Evolutionary conservation across 306 rosid genomes (phyloP), one percentile per base, ranked within the genome.

Genomic region (Acacia confusa): DNA sequence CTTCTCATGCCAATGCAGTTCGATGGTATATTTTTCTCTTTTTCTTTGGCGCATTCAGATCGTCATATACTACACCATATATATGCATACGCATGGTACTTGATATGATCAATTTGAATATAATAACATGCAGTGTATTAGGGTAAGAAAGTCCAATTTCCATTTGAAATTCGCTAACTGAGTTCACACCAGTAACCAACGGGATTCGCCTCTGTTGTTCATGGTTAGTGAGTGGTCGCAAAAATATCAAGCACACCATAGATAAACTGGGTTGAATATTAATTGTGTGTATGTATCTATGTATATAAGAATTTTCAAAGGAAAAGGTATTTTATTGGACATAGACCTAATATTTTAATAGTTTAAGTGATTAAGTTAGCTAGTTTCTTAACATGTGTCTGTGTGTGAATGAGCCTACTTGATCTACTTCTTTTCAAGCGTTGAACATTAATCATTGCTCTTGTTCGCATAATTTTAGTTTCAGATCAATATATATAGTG

Each of bases 1-100:
- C 45, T 69, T 82, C 61, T 76, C 77, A 76, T 57, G 84, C 84
- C 67, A 55, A 50, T 43, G 13, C 52, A 4, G 52, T 2, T 63
- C 17, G 38, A 63, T 15, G 16, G 10, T 63, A 63, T 63, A 13
- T 28, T 63, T 63, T 13, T 25, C 58, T 71, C 24, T 7, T 71
- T 71, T 25, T 6, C 32, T 24, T 47, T 8, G 38, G n/a, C 22
- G 1, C 58, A 43, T 19, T 43, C 58, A 45, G 7, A 44, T 28
- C 16, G 15, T 73, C 34, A 34, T 60, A 48, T 57, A 32, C 61
- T 52, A 19, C 6, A 16, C 7, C 6, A 16, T 4, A 20, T 4
- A 20, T n/a, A 64, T 4, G 27, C 43, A 32, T 27, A 28, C 34
- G 22, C 44, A 17, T 27, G 20, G 20, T 28, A 47, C 34, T 48